Base-by-base conservation (phyloP, 2,329 filamentous ascomycete species). In the Colletotrichum sp. region DNA sequence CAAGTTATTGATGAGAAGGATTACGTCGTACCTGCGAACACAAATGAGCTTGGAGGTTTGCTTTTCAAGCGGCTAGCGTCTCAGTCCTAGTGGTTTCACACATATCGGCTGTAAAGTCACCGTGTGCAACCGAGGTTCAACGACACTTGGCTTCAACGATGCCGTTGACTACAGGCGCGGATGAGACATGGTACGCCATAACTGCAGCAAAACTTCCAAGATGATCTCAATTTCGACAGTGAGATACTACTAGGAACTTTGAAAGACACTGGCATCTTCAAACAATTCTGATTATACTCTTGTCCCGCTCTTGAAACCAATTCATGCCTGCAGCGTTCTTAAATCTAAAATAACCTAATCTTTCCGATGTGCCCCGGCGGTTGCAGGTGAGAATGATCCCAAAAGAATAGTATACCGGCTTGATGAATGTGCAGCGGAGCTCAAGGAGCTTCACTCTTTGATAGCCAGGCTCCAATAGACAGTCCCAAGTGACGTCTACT, bases 381-480 rank as follows among this genome's bases (percentile, higher is more conserved):
- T 48, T 48, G 0, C 9, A 48, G 1, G 18, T 48, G 43, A 48
- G 43, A 13, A 48, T 21, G 0, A 48, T 48, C 1, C 38, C 38
- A 12, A 2, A 48, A 12, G 18, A 48, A 0, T 6, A 1, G 5
- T 12, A 12, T 0, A 3, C 9, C 18, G 38, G 2, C 1, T 0
- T 0, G 4, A 48, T 10, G 2, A 0, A 48, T 12, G 38, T 48
- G 0, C 38, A 48, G 0, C 38, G 38, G 9, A 48, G 43, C 43
- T 48, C 43, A 48, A 48, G 43, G 6, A 48, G 43, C 43, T 0
- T 48, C 9, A 48, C 18, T 48, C 9, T 21, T 48, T 48, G 18
- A 21, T 0, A 0, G 3, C 6, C 18, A n/a, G 18, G 38, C 18
- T n/a, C 0, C 9, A 0, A 7, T 12, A 0, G 10, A 48, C 18